These are phyloP conservation scores for Sphagnum contortum DNA, from an alignment of 225 moss, liverwort and hornwort species.

Conservation along the genomic window DNA sequence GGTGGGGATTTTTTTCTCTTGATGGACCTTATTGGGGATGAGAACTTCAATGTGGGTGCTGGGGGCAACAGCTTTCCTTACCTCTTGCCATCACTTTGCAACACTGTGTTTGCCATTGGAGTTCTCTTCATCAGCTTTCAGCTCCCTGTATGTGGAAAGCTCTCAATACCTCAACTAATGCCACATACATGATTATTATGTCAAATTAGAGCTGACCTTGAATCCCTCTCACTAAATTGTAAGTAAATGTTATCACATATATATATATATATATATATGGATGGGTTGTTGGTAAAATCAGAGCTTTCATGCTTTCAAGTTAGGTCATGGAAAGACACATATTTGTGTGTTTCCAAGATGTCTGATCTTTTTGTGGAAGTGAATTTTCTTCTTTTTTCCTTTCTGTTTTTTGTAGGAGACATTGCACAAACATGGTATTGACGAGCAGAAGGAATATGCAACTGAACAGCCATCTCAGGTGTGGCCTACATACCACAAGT, in stretches of 20 bases:
- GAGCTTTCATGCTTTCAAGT: too few species aligned
- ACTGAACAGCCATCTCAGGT: too few species aligned
- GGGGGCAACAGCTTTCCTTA: slow-evolving; percentile 16
- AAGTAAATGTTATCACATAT: neutral
- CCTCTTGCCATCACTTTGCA: slow-evolving; percentile 22
- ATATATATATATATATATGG: neutral
- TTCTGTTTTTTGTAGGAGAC: slow-evolving; percentile 15
- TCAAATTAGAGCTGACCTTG: neutral
- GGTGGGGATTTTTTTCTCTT: neutral
- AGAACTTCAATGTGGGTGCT: neutral
- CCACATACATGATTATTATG: neutral
- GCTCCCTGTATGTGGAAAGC: slow-evolving; percentile 14
- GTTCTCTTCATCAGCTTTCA: slow-evolving; percentile 16
- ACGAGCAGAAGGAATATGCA: slow-evolving; percentile 3
- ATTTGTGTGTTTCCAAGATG: too few species aligned
- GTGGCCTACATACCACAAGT: neutral
- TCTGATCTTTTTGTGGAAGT: too few species aligned
- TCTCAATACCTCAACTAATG: neutral
- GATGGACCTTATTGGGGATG: too few species aligned
- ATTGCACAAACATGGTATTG: slow-evolving; percentile 24
- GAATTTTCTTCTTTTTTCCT: too few species aligned
- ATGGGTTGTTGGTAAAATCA: neutral
- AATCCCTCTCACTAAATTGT: neutral
- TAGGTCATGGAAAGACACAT: too few species aligned
- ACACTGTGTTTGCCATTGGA: slow-evolving; percentile 11